Evolutionary conservation across 1,139 yeast genomes (phyloP), one percentile per base, ranked within the genome.

Genomic region (Cylindricascospora bacillispora): DNA sequence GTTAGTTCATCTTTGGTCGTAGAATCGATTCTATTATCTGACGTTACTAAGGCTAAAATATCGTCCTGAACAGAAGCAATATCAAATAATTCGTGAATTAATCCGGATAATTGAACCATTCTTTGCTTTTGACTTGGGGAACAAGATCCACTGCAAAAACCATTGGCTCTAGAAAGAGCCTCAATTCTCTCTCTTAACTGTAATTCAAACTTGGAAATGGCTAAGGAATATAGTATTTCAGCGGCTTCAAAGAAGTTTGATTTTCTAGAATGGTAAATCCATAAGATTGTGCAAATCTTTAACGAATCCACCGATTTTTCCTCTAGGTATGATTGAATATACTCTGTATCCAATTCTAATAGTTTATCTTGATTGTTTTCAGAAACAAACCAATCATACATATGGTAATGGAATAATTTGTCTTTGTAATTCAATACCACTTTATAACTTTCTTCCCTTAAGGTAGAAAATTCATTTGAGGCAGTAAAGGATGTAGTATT

Each of bases 51-150:
- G 3, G 67, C 55, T 33, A 83, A 59, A 19, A 86, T 56, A 46
- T 86, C 97, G 51, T 83, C 80, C 56, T 89, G 98, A 30, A 89
- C 67, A 41, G 77, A 74, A 3, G 95, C 92, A 25, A 89, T 92
- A 30, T 82, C 93, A 46, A 86, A 71, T 31, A 80, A 67, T 49
- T 86, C 95, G 42, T 75, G 79, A 21, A 86, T 78, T 40, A 68
- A 62, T 7, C 73, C 64, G 1, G 83, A 67, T 35, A 89, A 62
- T 45, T 73, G 76, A 19, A 76, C 70, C 70, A 82, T 76, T 40
- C 73, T 71, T 46, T 79, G 93, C 41, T 92, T 68, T 45, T 76
- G 65, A 36, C 68, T 72, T 19, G 92, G 85, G 14, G 92, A 79
- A 40, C 89, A 75, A 18, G 73, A 74, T 53, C 93, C 78, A 47